phyloP scores from a whole-genome alignment of 2,329 filamentous ascomycete genomes.

The Trichoderma brevicompactum region DNA sequence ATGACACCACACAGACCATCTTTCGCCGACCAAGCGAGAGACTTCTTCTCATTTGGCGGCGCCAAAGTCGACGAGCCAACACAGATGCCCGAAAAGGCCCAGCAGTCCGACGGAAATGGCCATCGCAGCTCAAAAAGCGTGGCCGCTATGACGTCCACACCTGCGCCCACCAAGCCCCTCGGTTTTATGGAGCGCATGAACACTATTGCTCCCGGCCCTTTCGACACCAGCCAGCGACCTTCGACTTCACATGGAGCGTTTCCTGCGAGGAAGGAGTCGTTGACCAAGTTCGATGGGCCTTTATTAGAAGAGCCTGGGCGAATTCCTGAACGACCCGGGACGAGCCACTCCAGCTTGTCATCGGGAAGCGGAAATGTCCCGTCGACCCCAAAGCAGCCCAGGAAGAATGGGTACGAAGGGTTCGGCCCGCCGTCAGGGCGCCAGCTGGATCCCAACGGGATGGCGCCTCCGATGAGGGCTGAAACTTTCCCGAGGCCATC shows the following conservation, averaged over 20 bases:
- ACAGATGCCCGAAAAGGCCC: constrained; percentile 45
- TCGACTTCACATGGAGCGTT: constrained; percentile 43
- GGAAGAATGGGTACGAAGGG: constrained; percentile 61
- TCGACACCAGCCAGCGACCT: constrained; percentile 54
- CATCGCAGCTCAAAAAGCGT: constrained; percentile 43
- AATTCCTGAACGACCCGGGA: constrained; percentile 28
- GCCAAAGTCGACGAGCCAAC: constrained; percentile 44
- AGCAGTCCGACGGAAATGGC: constrained; percentile 55
- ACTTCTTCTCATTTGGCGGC: constrained; percentile 49
- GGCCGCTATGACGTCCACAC: constrained; percentile 6
- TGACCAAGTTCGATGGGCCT: constrained; percentile 31
- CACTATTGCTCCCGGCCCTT: constrained; percentile 68
- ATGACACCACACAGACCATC: constrained; percentile 56
- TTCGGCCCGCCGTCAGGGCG: constrained; percentile 55
- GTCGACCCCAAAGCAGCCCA: constrained; percentile 46
- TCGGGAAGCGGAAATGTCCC: constrained; percentile 37
- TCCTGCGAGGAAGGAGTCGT: constrained; percentile 39
- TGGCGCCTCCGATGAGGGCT: constrained; percentile 50
- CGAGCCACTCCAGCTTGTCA: constrained; percentile 31
- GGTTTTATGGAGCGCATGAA: constrained; percentile 65
- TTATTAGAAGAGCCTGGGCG: constrained; percentile 16
- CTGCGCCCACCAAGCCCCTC: constrained; percentile 17
- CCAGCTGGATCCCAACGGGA: constrained; percentile 44
- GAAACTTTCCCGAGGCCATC: constrained; percentile 57
- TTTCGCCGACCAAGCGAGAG: constrained; percentile 49